These are phyloP conservation scores for Camellia lanceoleosa DNA, from an alignment of 148 eudicot species.

Conservation along the genomic window DNA sequence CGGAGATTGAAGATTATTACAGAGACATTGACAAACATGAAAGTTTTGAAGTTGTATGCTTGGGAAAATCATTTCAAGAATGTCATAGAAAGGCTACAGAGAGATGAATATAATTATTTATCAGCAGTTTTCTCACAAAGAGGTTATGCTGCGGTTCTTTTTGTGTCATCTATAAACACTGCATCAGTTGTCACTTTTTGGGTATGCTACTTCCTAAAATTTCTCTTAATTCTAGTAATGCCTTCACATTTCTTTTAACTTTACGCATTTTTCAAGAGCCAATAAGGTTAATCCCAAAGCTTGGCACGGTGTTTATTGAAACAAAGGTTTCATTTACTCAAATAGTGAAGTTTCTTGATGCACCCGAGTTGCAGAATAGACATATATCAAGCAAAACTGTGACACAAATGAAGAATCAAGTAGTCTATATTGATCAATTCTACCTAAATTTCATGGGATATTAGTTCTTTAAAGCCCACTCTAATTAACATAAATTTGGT, in stretches of 20 bases:
- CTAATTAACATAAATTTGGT: conserved; percentile 33
- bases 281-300: conserved; percentile 47
- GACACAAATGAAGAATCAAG: background rate
- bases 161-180: conserved; percentile 48
- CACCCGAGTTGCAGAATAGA: conserved; percentile 35
- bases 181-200: conserved; percentile 49
- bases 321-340: conserved; percentile 47
- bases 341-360: conserved; percentile 44
- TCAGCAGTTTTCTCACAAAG: conserved; percentile 29
- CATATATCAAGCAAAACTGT: conserved; percentile 7
- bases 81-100: conserved; percentile 32
- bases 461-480: conserved; percentile 24
- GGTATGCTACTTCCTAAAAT: conserved; percentile 40
- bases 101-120: conserved; percentile 35
- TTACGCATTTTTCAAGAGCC: conserved; percentile 59
- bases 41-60: conserved; percentile 56
- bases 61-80: conserved; percentile 56
- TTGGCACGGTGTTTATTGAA: conserved; percentile 41
- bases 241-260: conserved; percentile 58
- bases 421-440: conserved; percentile 25
- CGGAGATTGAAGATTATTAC: conserved; percentile 40
- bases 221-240: conserved; percentile 38
- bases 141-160: conserved; percentile 33
- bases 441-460: conserved; percentile 44
- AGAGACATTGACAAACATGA: conserved; percentile 51